Conservation (phyloP, 2,329 filamentous ascomycete genomes). For the Cladosporium oxysporum region DNA sequence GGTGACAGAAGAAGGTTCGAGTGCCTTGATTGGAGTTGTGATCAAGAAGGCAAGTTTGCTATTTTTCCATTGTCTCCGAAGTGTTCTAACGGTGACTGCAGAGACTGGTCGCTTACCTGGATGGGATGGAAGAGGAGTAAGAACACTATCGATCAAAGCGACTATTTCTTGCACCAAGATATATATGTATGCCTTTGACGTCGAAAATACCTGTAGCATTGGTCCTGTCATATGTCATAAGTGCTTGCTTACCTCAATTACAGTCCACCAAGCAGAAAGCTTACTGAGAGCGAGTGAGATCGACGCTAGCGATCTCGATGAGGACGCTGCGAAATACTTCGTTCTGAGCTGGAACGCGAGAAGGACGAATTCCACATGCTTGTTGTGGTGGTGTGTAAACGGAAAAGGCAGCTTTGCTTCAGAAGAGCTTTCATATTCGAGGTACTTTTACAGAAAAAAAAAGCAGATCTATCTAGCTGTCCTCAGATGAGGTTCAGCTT, state of each 20-base stretch:
- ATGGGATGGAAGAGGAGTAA: conserved; percentile 30
- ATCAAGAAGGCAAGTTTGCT: conserved; percentile 53
- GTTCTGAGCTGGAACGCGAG: neutral
- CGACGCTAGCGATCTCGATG: neutral
- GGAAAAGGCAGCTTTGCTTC: neutral
- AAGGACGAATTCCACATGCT: neutral
- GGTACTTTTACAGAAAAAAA: neutral
- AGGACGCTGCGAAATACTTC: neutral
- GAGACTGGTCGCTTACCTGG: conserved; percentile 55
- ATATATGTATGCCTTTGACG: neutral
- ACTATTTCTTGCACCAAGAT: neutral
- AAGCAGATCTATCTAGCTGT: neutral
- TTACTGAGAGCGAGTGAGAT: neutral
- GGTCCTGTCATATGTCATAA: neutral
- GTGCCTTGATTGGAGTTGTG: conserved; percentile 54
- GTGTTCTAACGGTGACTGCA: neutral
- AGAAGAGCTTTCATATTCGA: neutral
- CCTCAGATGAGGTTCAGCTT: conserved; percentile 60
- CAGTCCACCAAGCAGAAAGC: neutral
- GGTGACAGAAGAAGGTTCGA: conserved; percentile 55
- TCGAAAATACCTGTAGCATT: neutral
- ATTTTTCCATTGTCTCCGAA: neutral
- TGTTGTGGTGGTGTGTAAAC: neutral
- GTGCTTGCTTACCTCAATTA: neutral
- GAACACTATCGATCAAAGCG: neutral